Evolutionary conservation across 2,329 filamentous ascomycete species (phyloP).

Genomic region (Trichoderma citrinoviride): DNA sequence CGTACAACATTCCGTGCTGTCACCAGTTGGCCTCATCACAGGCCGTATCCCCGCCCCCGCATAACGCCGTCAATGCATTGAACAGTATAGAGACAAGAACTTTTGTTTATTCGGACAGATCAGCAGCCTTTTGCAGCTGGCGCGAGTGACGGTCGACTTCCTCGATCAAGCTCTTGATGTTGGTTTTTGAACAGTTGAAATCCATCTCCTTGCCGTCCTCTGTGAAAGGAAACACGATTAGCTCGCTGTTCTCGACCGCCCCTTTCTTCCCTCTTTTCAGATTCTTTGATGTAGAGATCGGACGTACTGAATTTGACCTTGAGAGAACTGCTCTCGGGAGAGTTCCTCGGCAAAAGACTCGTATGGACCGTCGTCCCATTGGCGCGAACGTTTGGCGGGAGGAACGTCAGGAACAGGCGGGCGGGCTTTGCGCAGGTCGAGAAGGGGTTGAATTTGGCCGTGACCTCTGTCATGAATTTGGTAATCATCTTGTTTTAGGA

Average conservation of each 20-base stretch:
- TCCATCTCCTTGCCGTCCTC: slow-evolving; percentile 92
- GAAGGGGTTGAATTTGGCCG: slow-evolving; percentile 91
- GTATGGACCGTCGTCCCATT: slow-evolving; percentile 75
- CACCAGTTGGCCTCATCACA: not conserved
- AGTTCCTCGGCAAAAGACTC: slow-evolving; percentile 68
- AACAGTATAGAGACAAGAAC: slow-evolving; percentile 21
- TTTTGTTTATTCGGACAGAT: slow-evolving; percentile 55
- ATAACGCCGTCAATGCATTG: slow-evolving; percentile 37
- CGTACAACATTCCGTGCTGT: slow-evolving; percentile 22
- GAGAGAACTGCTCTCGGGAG: slow-evolving; percentile 66
- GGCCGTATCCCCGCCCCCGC: slow-evolving; percentile 26
- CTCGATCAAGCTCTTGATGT: slow-evolving; percentile 81
- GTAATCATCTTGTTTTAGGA: slow-evolving; percentile 65
- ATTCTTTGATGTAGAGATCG: no score
- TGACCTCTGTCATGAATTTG: slow-evolving; percentile 80
- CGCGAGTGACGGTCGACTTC: slow-evolving; percentile 90
- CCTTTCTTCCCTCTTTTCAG: no score
- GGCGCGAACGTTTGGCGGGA: slow-evolving; percentile 74
- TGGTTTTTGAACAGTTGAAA: slow-evolving; percentile 75
- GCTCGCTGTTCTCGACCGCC: slow-evolving; percentile 14
- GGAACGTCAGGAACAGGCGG: slow-evolving; percentile 79
- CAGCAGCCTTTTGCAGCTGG: slow-evolving; percentile 75
- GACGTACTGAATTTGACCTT: slow-evolving; percentile 80
- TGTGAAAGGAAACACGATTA: slow-evolving; percentile 38
- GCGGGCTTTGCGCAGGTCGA: slow-evolving; percentile 74